Base-by-base conservation (phyloP, 345 rosid species). In the Euphorbia pulcherrima region DNA sequence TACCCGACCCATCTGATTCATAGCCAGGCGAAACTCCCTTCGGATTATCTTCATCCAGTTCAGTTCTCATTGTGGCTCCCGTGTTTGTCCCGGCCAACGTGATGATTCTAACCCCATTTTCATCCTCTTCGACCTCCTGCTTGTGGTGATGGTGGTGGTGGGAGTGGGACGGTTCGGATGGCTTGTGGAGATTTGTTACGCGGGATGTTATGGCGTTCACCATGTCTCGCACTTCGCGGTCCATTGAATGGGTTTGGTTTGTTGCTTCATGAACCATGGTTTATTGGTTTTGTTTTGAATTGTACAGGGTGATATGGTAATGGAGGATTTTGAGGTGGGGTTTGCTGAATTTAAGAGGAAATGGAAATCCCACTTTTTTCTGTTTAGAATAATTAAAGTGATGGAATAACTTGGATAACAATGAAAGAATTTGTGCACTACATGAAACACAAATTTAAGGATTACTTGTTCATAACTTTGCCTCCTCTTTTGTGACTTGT, bases 21-120 rank as follows among this genome's bases (percentile, higher is more conserved):
- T 9, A 7, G 1, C 17, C 8, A 14, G 54, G 29, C 11, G 61
- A 60, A 33, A 37, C 20, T 35, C 26, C n/a, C n/a, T n/a, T 39
- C 8, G 14, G 16, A 0, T 29, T 6, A 53, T 8, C 10, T 10
- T n/a, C 48, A 46, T 87, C 92, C 72, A 86, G 17, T 54, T 81
- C 90, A n/a, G 80, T 72, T 50, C 84, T 77, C 92, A 93, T 78
- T 50, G 90, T 83, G 51, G 98, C 95, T 26, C 97, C 97, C 0
- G 78, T 53, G 76, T 93, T 93, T 66, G 71, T 86, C 57, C 98
- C 98, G 3, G 96, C 83, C 1, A 93, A 91, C 0, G 96, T 93
- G 73, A 93, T 68, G 60, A 86, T 81, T 33, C 92, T 75, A 12
- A 77, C 24, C 0, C 94, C 83, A 20, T 66, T 71, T 2, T 79